Evolutionary conservation across 140 eudicot genomes (phyloP).

Genomic region (Cichorium intybus): DNA sequence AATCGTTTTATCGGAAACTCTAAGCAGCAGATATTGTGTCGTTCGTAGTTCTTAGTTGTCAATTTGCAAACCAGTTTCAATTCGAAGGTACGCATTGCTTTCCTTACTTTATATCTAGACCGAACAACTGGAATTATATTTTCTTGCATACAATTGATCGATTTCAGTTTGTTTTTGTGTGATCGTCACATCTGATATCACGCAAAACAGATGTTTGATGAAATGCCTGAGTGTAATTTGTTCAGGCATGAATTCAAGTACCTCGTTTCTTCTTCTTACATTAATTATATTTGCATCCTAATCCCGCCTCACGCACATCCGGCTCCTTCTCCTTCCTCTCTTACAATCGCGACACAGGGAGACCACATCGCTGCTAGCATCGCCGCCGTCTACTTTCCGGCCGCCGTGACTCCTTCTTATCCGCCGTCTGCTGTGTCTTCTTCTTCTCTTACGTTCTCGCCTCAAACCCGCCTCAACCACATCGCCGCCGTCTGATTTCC

Average conservation of each 20-base stretch:
- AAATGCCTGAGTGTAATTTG: constrained; percentile 12
- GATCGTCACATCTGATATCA: not conserved
- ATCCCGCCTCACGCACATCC: too few relatives aligned
- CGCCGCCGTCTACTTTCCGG: too few relatives aligned
- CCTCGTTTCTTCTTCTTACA: not conserved
- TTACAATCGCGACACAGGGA: too few relatives aligned
- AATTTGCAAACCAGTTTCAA: constrained; percentile 12
- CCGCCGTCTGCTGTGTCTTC: too few relatives aligned
- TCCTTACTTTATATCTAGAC: constrained; percentile 1
- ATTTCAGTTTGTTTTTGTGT: not conserved
- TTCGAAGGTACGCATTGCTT: constrained; percentile 14
- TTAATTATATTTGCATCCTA: not conserved
- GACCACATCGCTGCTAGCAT: too few relatives aligned
- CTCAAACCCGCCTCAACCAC: too few relatives aligned
- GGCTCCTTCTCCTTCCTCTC: too few relatives aligned
- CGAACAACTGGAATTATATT: not conserved
- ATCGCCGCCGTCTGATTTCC: too few relatives aligned
- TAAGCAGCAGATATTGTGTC: constrained; percentile 2
- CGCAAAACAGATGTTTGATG: constrained; percentile 12
- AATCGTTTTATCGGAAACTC: not conserved
- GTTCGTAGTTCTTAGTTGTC: not conserved
- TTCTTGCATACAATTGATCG: not conserved
- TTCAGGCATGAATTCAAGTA: not conserved
- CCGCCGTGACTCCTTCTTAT: too few relatives aligned
- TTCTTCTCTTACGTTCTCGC: too few relatives aligned